phyloP scores from a whole-genome alignment of 2,329 filamentous ascomycete species.

The Cladorrhinum sp. region DNA sequence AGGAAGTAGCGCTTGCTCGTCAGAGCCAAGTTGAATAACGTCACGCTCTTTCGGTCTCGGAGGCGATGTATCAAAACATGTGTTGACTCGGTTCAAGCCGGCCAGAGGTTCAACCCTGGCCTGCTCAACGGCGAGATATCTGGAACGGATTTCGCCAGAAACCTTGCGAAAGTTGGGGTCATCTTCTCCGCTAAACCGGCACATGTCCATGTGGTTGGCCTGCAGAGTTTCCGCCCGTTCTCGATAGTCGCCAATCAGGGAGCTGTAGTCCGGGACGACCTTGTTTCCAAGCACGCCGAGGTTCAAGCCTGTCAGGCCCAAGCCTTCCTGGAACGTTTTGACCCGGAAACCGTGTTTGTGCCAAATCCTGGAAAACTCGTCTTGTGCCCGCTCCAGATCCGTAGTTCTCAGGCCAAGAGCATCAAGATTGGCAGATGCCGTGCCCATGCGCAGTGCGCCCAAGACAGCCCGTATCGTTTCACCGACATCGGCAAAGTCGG shows the following conservation, averaged over 20 bases:
- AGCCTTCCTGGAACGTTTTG: constrained; percentile 25
- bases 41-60: too few relatives aligned
- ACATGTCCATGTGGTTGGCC: constrained; percentile 24
- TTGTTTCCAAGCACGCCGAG: constrained; percentile 16
- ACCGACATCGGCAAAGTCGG: constrained; percentile 11
- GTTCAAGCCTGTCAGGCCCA: constrained; percentile 15
- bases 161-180: constrained; percentile 19
- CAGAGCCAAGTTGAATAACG: neutral
- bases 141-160: constrained; percentile 2
- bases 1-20: neutral
- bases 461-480: constrained; percentile 3
- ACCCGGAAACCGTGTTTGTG: constrained; percentile 19
- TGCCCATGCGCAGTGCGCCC: constrained; percentile 1
- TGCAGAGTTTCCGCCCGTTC: constrained; percentile 22
- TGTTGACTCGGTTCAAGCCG: too few relatives aligned
- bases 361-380: constrained; percentile 22
- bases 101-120: too few relatives aligned
- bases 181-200: constrained; percentile 12
- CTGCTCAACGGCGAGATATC: neutral
- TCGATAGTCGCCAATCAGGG: constrained; percentile 17
- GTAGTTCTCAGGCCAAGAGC: constrained; percentile 11
- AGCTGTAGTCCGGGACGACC: constrained; percentile 24
- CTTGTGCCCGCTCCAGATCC: constrained; percentile 22
- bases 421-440: constrained; percentile 12
- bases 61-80: too few relatives aligned